Conservation (phyloP, 176 grass and related monocot genomes). For the Avena sativa region DNA sequence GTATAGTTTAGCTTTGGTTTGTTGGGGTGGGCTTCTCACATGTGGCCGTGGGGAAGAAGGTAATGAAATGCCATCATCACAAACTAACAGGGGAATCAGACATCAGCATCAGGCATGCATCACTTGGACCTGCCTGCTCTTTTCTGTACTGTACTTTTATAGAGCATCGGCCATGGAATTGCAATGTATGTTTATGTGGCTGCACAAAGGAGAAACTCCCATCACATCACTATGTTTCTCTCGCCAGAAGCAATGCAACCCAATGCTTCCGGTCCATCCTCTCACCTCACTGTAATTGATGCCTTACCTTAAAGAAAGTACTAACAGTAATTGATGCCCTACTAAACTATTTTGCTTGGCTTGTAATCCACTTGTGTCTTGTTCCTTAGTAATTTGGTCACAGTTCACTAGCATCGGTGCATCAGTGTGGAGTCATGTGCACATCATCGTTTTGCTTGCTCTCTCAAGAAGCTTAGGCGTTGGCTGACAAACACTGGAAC, state of each 20-base stretch:
- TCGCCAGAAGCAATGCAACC: constrained; percentile 39
- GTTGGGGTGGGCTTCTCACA: constrained; percentile 39
- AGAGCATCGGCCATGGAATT: constrained; percentile 18
- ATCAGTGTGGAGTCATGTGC: constrained; percentile 29
- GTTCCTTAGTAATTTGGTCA: background rate
- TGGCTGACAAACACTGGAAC: background rate
- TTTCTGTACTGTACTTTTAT: constrained; percentile 42
- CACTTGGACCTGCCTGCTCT: constrained; percentile 45
- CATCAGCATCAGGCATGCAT: constrained; percentile 52
- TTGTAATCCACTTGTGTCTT: constrained; percentile 22
- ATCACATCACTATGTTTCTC: constrained; percentile 30
- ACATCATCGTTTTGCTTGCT: constrained; percentile 32
- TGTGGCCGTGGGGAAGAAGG: constrained; percentile 37
- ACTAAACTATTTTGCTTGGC: constrained; percentile 1
- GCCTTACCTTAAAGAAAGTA: background rate
- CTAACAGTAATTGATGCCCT: constrained; percentile 11
- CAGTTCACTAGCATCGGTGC: background rate
- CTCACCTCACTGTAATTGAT: constrained; percentile 42
- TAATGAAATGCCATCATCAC: constrained; percentile 38
- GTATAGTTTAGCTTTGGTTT: constrained; percentile 38
- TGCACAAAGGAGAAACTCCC: constrained; percentile 30
- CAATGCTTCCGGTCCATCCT: constrained; percentile 6
- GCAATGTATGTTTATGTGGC: constrained; percentile 18
- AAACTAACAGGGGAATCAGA: constrained; percentile 49
- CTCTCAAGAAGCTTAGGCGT: background rate